Evolutionary conservation across 208 protist species (phyloP), one percentile per base, ranked within the genome.

Genomic region (Trypanosoma theileri): DNA sequence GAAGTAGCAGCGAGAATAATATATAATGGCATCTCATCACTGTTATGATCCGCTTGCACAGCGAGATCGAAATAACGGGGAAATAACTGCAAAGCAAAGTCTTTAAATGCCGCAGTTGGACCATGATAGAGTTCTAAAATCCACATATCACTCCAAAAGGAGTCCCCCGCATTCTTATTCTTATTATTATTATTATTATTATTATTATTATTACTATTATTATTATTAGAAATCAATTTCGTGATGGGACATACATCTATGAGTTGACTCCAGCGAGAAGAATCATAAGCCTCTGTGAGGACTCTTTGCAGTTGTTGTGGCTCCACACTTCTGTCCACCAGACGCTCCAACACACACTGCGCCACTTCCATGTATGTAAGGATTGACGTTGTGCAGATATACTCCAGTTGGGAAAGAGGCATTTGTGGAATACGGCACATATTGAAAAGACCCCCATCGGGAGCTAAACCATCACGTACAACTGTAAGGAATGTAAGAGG

Each of bases 81-180:
- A 62, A 97, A 93, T 46, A 97, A 80, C 75, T 97, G 92, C 44
- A 97, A 69, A 11, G 92, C 88, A 64, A 97, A 94, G 79, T 97
- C 89, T 77, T 95, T 95, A 75, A 97, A 97, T 59, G 88, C 88
- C 0, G 85, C 89, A 9, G 92, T 97, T n/a, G 89, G 92, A 19
- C 92, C 89, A 60, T 97, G 89, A 76, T 79, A 97, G 21, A 94
- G 83, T 77, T 97, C 92, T 73, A 95, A 64, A 0, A 94, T 55
- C 22, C 31, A 69, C 55, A 69, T 61, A 19, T 44, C 40, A 14
- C 35, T 0, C 64, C 55, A 71, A 22, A 26, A 4, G 8, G 19
- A 11, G 16, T 60, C 19, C 12, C 16, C 3, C n/a, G n/a, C n/a
- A n/a, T n/a, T n/a, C n/a, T 31, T 22, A 45, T 59, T 73, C 17